These are phyloP conservation scores for Neonectria neomacrospora DNA, from an alignment of 2,329 filamentous ascomycete species.

Conservation along the genomic window DNA sequence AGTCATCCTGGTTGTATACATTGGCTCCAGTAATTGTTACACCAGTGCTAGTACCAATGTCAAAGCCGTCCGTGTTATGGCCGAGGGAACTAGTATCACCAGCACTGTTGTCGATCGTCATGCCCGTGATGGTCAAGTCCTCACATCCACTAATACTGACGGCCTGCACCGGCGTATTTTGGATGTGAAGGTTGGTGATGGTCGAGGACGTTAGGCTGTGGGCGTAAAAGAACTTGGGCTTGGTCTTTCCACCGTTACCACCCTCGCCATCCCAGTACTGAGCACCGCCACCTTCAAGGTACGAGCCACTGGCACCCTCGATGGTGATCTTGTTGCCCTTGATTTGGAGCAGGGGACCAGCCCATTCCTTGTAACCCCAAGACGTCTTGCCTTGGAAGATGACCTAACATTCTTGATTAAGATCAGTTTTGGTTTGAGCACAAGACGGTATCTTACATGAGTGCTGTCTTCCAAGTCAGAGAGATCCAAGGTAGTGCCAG, in stretches of 20 bases:
- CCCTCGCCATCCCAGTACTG: slow-evolving; percentile 4
- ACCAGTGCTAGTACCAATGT: neutral
- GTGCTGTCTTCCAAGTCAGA: too few relatives aligned
- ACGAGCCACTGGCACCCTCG: too few relatives aligned
- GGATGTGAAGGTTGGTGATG: slow-evolving; percentile 4
- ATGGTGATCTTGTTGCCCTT: too few relatives aligned
- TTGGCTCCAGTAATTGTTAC: neutral
- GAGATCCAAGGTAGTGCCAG: too few relatives aligned
- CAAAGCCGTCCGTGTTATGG: slow-evolving; percentile 1
- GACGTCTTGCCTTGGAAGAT: too few relatives aligned
- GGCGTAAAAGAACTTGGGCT: too few relatives aligned
- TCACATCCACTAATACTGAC: too few relatives aligned
- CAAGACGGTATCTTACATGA: too few relatives aligned
- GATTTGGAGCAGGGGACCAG: too few relatives aligned
- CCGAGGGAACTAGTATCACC: neutral
- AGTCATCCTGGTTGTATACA: slow-evolving; percentile 4
- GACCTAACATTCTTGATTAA: too few relatives aligned
- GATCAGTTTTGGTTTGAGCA: too few relatives aligned
- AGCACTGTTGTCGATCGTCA: slow-evolving; percentile 1
- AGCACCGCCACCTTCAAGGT: neutral
- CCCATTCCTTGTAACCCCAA: too few relatives aligned
- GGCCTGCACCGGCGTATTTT: neutral
- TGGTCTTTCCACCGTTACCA: neutral
- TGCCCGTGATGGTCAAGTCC: neutral
- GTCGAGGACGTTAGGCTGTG: neutral